These are phyloP conservation scores for Aspergillus sparsus DNA, from an alignment of 495 filamentous ascomycete species.

Conservation along the genomic window DNA sequence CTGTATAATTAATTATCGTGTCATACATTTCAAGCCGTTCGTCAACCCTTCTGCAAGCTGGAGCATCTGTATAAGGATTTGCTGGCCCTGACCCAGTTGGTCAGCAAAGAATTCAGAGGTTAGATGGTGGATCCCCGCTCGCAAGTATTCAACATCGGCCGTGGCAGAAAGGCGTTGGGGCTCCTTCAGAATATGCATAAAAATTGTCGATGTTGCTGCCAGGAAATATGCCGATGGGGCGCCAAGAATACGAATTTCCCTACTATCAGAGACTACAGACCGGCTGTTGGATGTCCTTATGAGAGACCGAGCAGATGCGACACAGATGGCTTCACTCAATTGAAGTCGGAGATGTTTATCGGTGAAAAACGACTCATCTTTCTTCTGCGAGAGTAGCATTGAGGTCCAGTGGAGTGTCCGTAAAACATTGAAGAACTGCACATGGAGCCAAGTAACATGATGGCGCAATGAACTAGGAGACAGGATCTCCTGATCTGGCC, in stretches of 20 bases:
- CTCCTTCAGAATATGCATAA: not conserved
- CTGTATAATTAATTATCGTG: not conserved
- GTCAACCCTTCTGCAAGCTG: not conserved
- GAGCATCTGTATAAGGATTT: not conserved
- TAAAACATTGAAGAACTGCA: not conserved
- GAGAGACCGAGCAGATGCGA: not conserved
- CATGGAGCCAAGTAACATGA: not conserved
- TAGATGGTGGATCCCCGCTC: not conserved
- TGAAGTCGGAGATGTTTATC: not conserved
- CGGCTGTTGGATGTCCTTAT: not conserved
- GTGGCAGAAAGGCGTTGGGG: not conserved
- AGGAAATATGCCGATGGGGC: not conserved
- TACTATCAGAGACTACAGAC: not conserved
- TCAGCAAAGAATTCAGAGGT: not conserved
- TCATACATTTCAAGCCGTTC: not conserved
- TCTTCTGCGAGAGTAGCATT: not conserved
- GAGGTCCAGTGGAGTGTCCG: not conserved
- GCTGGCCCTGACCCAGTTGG: not conserved
- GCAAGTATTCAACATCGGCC: not conserved
- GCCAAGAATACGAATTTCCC: not conserved
- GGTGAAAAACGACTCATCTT: not conserved
- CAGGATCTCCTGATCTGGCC: conserved; percentile 1
- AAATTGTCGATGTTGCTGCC: not conserved
- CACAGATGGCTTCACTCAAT: not conserved
- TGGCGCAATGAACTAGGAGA: not conserved